Conservation (phyloP, 2,329 filamentous ascomycete species). For the Leptographium flavum region DNA sequence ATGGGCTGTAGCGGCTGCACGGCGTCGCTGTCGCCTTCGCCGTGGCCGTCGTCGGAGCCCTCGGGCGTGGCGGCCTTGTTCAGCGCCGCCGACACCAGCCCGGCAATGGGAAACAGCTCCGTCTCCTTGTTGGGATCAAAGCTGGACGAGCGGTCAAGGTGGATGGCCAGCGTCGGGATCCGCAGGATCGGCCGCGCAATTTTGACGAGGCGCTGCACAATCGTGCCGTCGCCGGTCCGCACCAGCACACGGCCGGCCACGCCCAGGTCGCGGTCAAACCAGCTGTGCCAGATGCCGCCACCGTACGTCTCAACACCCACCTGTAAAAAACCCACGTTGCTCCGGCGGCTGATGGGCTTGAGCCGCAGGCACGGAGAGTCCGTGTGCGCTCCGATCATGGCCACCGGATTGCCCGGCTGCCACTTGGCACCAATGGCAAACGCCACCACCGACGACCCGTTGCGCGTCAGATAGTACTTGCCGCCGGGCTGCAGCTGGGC, state of each 20-base stretch:
- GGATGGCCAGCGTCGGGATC: constrained; percentile 87
- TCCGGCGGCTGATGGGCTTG: constrained; percentile 89
- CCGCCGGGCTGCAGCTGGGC: constrained; percentile 68
- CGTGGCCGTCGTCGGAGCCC: constrained; percentile 22
- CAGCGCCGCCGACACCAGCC: constrained; percentile 74
- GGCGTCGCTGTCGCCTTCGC: constrained; percentile 36
- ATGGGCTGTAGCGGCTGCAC: constrained; percentile 59
- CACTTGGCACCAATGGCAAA: constrained; percentile 86
- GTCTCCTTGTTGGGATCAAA: constrained; percentile 97
- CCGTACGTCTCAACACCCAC: constrained; percentile 95
- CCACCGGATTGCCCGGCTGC: constrained; percentile 78
- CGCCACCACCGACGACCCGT: constrained; percentile 80
- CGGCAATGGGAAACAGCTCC: constrained; percentile 86
- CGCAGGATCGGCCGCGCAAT: constrained; percentile 80
- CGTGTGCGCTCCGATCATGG: constrained; percentile 92
- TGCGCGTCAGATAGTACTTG: constrained; percentile 93
- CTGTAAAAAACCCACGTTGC: constrained; percentile 75
- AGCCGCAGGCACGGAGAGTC: constrained; percentile 85
- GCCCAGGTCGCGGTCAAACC: constrained; percentile 91
- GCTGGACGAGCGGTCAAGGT: constrained; percentile 71
- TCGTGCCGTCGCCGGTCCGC: constrained; percentile 49
- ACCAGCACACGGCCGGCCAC: constrained; percentile 83
- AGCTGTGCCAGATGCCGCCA: constrained; percentile 93
- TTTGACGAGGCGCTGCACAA: constrained; percentile 76
- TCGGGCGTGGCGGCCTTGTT: constrained; percentile 36